Base-by-base conservation (phyloP, 2,329 filamentous ascomycete species). In the Fusarium sp. region DNA sequence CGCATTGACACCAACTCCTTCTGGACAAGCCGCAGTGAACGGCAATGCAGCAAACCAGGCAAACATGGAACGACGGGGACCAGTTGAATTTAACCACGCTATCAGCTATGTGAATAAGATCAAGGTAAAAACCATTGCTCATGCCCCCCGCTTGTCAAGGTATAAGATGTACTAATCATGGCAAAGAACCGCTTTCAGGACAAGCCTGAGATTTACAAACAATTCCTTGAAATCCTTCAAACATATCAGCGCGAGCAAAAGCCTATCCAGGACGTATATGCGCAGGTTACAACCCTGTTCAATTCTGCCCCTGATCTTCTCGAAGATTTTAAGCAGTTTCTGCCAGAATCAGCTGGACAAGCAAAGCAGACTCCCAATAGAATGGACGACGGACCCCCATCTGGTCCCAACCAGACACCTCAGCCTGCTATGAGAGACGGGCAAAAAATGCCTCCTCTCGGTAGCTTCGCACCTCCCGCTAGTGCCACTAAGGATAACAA, bases 91-190 rank as follows among this genome's bases (percentile, higher is more conserved):
- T 81, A 99, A 99, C 79, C 96, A 99, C 82, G 96, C 96, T 1
- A 99, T 99, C 71, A 98, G 95, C 80, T 99, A 99, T 78, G 96
- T 99, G 59, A 99, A 99, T 80, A 99, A 99, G 84, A 99, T 99
- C 77, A 99, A 99, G 91, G 95, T 96, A 83, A 80, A 88, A 75
- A 35, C 50, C 57, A 55, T 50, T 38, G 64, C 46, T 64, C 38
- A n/a, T 12, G 3, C 23, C 12, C 20, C 10, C 14, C 17, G 20
- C 27, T 20, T 40, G 35, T 14, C 13, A 26, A 67, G 59, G 57
- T 38, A 49, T 57, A 60, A 57, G 54, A 54, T 57, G 40, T 62
- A 67, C 73, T 76, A 71, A 76, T 67, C 59, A 60, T 70, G 62
- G 67, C 33, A 60, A 78, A 97, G 94, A 99, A 98, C 79, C 95